Base-by-base conservation (phyloP, 2,329 filamentous ascomycete species). In the Ophioceras dolichostomum region DNA sequence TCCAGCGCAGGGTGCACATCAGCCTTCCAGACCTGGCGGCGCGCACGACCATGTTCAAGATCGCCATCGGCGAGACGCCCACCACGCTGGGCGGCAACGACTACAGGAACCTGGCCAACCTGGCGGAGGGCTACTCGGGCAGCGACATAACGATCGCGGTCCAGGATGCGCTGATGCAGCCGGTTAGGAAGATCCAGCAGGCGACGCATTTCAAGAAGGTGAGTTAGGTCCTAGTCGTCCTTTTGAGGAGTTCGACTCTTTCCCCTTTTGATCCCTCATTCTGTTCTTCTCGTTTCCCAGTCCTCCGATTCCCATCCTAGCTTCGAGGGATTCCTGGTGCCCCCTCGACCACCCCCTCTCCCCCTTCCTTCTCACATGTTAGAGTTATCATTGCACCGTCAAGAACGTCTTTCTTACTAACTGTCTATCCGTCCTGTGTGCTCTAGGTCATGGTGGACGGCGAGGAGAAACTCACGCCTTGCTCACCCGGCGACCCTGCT, bases 191-290 rank as follows among this genome's bases (percentile, higher is more conserved):
- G 61, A 96, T 98, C 48, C 81, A 96, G 58, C 94, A 88, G 45
- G 89, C 91, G 14, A 98, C 91, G 37, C 91, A 98, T 64, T 98
- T 96, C 63, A 95, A 95, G 60, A 80, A 83, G 65, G 89, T 89
- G 67, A 32, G 63, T 58, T 32, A n/a, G n/a, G n/a, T n/a, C n/a
- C n/a, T n/a, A n/a, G n/a, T n/a, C n/a, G n/a, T n/a, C n/a, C n/a
- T n/a, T n/a, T n/a, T n/a, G n/a, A n/a, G n/a, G n/a, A n/a, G n/a
- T n/a, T n/a, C n/a, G n/a, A n/a, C n/a, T n/a, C n/a, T n/a, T n/a
- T n/a, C n/a, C n/a, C n/a, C n/a, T n/a, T n/a, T n/a, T n/a, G n/a
- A n/a, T n/a, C n/a, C n/a, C n/a, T n/a, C n/a, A n/a, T n/a, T n/a
- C n/a, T n/a, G n/a, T n/a, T n/a, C n/a, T n/a, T n/a, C n/a, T n/a